Evolutionary conservation across 805 yeast species (phyloP), one percentile per base, ranked within the genome.

Genomic region (Yamadazyma olivae): DNA sequence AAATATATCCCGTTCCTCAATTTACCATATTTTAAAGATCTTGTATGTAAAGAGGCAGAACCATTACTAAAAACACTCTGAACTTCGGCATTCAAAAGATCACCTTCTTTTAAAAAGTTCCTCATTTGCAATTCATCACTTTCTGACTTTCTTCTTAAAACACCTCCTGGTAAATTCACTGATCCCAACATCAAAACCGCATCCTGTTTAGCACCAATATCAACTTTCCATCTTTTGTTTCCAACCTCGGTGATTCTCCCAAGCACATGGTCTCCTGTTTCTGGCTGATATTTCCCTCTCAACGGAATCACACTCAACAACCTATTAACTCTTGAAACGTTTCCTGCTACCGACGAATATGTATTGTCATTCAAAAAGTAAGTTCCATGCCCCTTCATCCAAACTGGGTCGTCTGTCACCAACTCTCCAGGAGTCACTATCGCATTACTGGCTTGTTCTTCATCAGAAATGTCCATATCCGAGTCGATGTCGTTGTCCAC

Each of bases 311-410:
- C 98, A 51, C 90, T 81, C 39, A 93, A 70, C 40, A 93, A 70
- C 50, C 90, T 79, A 59, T 93, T 93, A 35, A 90, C 96, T 44
- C 91, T 73, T 1, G 85, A 75, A 4, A 93, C 81, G 8, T 81
- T 79, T 4, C 99, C 99, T 0, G 96, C 96, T 5, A 91, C 96
- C 0, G 97, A 83, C 3, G 96, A 83, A 57, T 77, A 88, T 0
- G 96, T 88, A 48, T 74, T 68, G 46, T 82, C 83, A 22, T 78
- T 79, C 26, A 83, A 63, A 46, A 81, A 77, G 57, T 88, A 93
- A 0, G 98, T 93, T 5, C 99, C 99, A 54, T 91, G 99, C 20
- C 99, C 99, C 54, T 95, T 77, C 99, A 93, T 93, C 97, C 98
- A 93, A 2, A 82, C 74, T 5, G 96, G 86, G 53, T 93, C 98